Base-by-base conservation (phyloP, 306 rosid genomes). In the Lupinus albus region DNA sequence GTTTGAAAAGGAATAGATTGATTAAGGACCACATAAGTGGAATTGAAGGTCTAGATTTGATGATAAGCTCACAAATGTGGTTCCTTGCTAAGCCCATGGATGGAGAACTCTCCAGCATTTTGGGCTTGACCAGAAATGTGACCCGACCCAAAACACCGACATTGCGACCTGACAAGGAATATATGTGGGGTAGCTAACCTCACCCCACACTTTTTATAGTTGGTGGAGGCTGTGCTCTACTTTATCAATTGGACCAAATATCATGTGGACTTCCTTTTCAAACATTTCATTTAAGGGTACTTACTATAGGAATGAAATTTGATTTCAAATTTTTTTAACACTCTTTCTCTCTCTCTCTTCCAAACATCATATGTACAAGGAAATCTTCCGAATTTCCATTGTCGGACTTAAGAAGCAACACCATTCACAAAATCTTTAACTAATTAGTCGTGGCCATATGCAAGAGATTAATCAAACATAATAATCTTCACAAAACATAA, bases 11-110 rank as follows among this genome's bases (percentile, higher is more conserved):
- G 11, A 44, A 44, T 25, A 20, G 13, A 44, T 7, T 62, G 21
- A 62, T 20, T 46, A 28, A 47, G 44, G 14, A 30, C 44, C 5
- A 15, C 10, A 25, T 62, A 64, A 28, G 9, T 3, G 15, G 28
- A 28, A 14, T 46, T 16, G n/a, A 55, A 35, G 12, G 52, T 64
- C 69, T 25, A 35, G 14, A 51, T 61, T n/a, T 10, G 10, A 60
- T n/a, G 42, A 20, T 6, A 60, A 71, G 50, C n/a, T 30, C 28
- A 7, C 14, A 44, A 32, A 2, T 32, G 7, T 25, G 30, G 30
- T 25, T 25, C 30, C 30, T 25, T 25, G 30, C 30, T 45, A 59
- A 57, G 57, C 55, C 58, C 55, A 58, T 15, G 45, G 45, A 57
- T 7, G 7, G 14, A 70, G 45, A 47, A 11, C 58, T 18, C 38